phyloP scores from a whole-genome alignment of 179 eudicot genomes.

The Vitellaria paradoxa region DNA sequence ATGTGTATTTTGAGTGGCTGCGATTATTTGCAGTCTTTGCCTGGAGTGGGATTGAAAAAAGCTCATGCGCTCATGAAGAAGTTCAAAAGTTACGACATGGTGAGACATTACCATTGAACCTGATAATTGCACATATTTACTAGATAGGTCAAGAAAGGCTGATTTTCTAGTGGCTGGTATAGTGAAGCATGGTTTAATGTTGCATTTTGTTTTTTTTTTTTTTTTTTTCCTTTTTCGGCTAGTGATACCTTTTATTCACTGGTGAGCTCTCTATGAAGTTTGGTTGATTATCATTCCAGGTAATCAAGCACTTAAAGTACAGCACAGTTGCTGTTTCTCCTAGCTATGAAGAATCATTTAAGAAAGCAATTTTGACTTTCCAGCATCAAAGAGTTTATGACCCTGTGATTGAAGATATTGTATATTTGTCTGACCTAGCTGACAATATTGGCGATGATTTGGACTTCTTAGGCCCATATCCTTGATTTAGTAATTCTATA shows the following conservation, averaged over 20 bases:
- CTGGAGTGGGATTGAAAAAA: conserved; percentile 94
- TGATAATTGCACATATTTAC: not conserved
- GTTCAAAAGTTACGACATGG: conserved; percentile 81
- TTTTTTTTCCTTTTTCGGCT: not conserved
- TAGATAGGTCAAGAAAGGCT: not conserved
- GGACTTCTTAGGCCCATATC: conserved; percentile 99
- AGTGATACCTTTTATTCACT: not conserved
- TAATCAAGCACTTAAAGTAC: conserved; percentile 79
- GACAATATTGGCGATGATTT: conserved; percentile 42
- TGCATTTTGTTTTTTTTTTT: not conserved
- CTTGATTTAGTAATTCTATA: conserved; percentile 31
- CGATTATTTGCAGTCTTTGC: conserved; percentile 90
- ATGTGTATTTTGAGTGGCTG: conserved; percentile 98
- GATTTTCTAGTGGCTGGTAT: not conserved
- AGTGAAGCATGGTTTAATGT: not conserved
- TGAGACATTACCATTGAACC: conserved; percentile 16
- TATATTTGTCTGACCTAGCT: conserved; percentile 55
- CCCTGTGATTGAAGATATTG: conserved; percentile 61
- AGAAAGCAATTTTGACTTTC: conserved; percentile 84
- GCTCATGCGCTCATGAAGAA: conserved; percentile 83
- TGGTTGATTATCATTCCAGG: conserved; percentile 36
- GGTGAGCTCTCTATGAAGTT: not conserved
- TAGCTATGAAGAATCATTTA: conserved; percentile 83
- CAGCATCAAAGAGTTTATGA: conserved; percentile 96
- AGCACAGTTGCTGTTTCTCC: conserved; percentile 69